phyloP scores from a whole-genome alignment of 176 grass and related monocot genomes.

The Oryza nivara region DNA sequence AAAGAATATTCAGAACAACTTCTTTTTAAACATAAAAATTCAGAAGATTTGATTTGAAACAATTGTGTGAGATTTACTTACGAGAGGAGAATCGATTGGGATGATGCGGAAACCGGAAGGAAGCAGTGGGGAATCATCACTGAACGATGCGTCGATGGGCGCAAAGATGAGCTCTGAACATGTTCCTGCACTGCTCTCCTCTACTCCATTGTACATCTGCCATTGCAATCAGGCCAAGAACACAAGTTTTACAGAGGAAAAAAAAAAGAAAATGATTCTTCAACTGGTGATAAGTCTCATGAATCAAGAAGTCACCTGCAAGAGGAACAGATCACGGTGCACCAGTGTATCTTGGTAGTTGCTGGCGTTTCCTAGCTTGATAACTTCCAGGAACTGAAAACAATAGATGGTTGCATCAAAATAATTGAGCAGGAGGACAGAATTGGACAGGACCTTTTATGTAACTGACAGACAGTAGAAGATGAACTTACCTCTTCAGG shows the following conservation, averaged over 20 bases:
- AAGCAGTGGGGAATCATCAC: slow-evolving; percentile 81
- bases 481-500: slow-evolving; percentile 67
- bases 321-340: slow-evolving; percentile 77
- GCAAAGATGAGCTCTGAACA: slow-evolving; percentile 97
- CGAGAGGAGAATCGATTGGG: slow-evolving; percentile 73
- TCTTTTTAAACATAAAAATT: neutral
- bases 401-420: neutral
- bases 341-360: slow-evolving; percentile 51
- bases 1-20: neutral
- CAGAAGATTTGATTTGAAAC: neutral
- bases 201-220: slow-evolving; percentile 88
- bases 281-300: neutral
- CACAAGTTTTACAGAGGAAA: slow-evolving; percentile 11
- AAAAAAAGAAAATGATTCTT: neutral
- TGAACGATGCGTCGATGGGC: slow-evolving; percentile 90
- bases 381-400: slow-evolving; percentile 82
- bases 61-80: slow-evolving; percentile 37
- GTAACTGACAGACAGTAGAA: neutral
- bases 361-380: slow-evolving; percentile 62
- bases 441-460: neutral
- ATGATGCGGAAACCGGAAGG: slow-evolving; percentile 92
- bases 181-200: slow-evolving; percentile 63
- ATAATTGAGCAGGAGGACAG: neutral
- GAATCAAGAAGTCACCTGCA: slow-evolving; percentile 64
- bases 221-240: slow-evolving; percentile 11